These are phyloP conservation scores for Paracorniculantispora psalliotae DNA, from an alignment of 2,329 filamentous ascomycete species.

Conservation along the genomic window DNA sequence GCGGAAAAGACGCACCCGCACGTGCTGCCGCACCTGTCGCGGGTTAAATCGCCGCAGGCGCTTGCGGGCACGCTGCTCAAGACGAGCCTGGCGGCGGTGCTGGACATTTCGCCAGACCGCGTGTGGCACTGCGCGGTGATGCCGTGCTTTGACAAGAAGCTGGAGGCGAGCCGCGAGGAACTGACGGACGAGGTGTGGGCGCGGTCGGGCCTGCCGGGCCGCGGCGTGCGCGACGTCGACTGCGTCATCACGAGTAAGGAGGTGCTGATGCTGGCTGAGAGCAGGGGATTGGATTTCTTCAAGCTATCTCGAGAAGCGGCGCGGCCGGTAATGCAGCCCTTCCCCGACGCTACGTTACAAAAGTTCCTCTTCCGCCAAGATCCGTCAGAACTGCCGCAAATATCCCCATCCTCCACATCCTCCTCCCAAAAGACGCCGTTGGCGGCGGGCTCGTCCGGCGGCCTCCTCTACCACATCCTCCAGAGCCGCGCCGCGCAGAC, in stretches of 20 bases:
- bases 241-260: conserved; percentile 98
- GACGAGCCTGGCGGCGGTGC: conserved; percentile 67
- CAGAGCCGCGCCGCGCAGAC: conserved; percentile 65
- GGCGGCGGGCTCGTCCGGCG: conserved; percentile 75
- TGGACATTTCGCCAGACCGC: conserved; percentile 67
- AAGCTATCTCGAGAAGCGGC: conserved; percentile 58
- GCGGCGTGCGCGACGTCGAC: conserved; percentile 79
- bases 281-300: conserved; percentile 73
- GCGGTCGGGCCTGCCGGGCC: conserved; percentile 40
- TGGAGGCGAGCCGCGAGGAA: conserved; percentile 91
- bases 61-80: conserved; percentile 87
- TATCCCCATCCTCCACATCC: conserved; percentile 12
- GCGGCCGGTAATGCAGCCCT: conserved; percentile 44
- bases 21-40: conserved; percentile 83
- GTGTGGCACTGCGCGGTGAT: conserved; percentile 96
- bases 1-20: conserved; percentile 97
- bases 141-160: conserved; percentile 99
- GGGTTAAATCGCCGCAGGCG: conserved; percentile 90
- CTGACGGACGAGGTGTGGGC: conserved; percentile 77
- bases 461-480: conserved; percentile 82
- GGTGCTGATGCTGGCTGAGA: conserved; percentile 81
- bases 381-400: neutral
- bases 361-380: conserved; percentile 67
- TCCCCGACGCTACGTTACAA: conserved; percentile 68
- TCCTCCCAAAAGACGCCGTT: conserved; percentile 39